Evolutionary conservation across 169 alveolate genomes (phyloP), one percentile per base, ranked within the genome.

Genomic region (Eimeria brunetti): DNA sequence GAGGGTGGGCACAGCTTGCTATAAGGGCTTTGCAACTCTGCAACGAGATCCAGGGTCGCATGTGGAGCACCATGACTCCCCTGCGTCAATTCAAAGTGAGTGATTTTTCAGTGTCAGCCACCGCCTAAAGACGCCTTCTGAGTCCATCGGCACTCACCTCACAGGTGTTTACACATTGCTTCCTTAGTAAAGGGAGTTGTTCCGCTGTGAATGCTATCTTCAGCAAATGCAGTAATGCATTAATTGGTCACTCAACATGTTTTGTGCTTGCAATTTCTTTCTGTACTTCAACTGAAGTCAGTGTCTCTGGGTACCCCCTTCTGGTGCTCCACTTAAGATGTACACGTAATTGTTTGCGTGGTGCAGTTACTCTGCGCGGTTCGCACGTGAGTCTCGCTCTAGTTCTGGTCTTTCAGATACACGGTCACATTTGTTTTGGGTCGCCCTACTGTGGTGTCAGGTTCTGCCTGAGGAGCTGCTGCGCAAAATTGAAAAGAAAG

Each of bases 61-160:
- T 99, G 99, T 99, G 99, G 99, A 98, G 98, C 69, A 98, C 99
- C 53, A 99, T 98, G 99, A 97, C 99, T 2, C 99, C 99, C 1
- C 97, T 99, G 96, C 98, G 99, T 94, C 99, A 99, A 97, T 99
- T 99, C 98, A 99, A 99, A 90, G 98, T 92, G 38, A 81, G 96
- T 30, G 7, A n/a, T 5, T 14, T 30, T 81, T n/a, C 94, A 89
- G 94, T 94, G 94, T 8, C 75, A 95, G 80, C 96, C 36, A 4
- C n/a, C 36, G 12, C 80, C 0, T 12, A 8, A 18, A 33, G 33
- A 14, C 14, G 51, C n/a, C 30, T n/a, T 69, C 27, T 51, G 16
- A 33, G 0, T 69, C 0, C 24, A 33, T 36, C 14, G 9, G 2
- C 27, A 69, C 12, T 69, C 80, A 33, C 16, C 33, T 2, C 49